Percentiles rank a stretch among this genome's conserved stretches.
Evolutionary conservation across 2,329 filamentous ascomycete genomes (phyloP).

Genomic region (Podosphaera aphanis): DNA sequence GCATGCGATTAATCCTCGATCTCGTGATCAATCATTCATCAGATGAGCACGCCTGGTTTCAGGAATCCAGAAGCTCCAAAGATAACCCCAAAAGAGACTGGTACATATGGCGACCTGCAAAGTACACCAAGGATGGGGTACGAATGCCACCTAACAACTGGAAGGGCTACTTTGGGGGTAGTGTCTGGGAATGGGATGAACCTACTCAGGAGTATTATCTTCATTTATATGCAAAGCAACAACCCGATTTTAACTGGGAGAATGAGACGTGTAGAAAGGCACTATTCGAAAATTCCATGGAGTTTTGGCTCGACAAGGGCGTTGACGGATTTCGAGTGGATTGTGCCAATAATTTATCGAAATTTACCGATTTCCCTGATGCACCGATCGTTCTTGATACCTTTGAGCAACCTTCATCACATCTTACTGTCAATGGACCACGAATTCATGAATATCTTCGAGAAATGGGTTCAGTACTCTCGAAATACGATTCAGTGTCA

Average conservation of each 20-base stretch:
- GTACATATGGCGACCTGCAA: conserved; percentile 40
- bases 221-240: conserved; percentile 48
- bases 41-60: conserved; percentile 42
- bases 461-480: conserved; percentile 37
- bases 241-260: conserved; percentile 72
- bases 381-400: conserved; percentile 26
- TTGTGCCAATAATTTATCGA: conserved; percentile 49
- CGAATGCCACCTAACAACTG: conserved; percentile 53
- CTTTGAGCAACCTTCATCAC: conserved; percentile 22
- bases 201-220: conserved; percentile 50
- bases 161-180: conserved; percentile 35
- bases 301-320: conserved; percentile 55
- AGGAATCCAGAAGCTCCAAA: conserved; percentile 26
- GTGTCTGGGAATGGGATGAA: conserved; percentile 47
- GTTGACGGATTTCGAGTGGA: conserved; percentile 52
- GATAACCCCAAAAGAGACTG: conserved; percentile 30
- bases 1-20: conserved; percentile 49
- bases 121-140: conserved; percentile 29
- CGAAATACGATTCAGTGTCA: conserved; percentile 37
- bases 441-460: conserved; percentile 40
- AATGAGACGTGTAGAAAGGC: conserved; percentile 41
- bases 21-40: conserved; percentile 59
- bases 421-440: conserved; percentile 30
- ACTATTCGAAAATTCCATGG: conserved; percentile 46
- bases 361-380: conserved; percentile 32